Evolutionary conservation across 1,139 yeast species (phyloP).

Genomic region (Geotrichum klebahnii): DNA sequence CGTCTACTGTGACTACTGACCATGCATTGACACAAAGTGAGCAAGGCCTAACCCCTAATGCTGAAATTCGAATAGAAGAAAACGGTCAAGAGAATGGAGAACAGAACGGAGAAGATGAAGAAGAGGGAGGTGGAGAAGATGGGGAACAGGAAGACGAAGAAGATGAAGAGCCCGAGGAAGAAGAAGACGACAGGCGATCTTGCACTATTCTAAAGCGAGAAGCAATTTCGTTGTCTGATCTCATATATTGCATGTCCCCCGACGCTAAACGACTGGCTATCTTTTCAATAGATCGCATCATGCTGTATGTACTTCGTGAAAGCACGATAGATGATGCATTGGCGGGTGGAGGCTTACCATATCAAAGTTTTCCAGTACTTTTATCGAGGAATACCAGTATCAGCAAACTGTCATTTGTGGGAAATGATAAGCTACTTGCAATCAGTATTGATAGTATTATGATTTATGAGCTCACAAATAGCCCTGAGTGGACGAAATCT

Average conservation of each 20-base stretch:
- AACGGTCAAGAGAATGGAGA: too few species aligned
- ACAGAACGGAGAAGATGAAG: constrained; percentile 6
- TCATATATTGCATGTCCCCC: constrained; percentile 17
- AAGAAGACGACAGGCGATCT: constrained; percentile 15
- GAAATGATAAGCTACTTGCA: constrained; percentile 13
- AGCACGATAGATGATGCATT: constrained; percentile 15
- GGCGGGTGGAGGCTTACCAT: constrained; percentile 11
- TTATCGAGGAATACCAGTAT: constrained; percentile 3
- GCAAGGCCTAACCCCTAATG: not conserved
- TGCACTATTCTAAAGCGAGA: constrained; percentile 13
- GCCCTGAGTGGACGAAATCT: constrained; percentile 3
- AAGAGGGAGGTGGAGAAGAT: constrained; percentile 14
- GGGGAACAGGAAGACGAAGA: constrained; percentile 13
- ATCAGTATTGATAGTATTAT: constrained; percentile 10
- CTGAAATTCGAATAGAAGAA: too few species aligned
- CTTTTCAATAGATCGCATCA: constrained; percentile 8
- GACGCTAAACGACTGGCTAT: constrained; percentile 20
- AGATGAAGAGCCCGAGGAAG: constrained; percentile 11
- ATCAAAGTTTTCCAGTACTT: constrained; percentile 11
- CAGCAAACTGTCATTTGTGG: constrained; percentile 12
- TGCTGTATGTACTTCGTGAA: constrained; percentile 18
- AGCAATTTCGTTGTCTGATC: not conserved
- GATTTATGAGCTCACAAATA: constrained; percentile 11
- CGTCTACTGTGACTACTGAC: not conserved
- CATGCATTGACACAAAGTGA: not conserved